A percentile compares a stretch with the other conserved stretches of the same genome.
Evolutionary conservation across 2,329 filamentous ascomycete genomes (phyloP).

Genomic region (Rasamsonia emersonii): DNA sequence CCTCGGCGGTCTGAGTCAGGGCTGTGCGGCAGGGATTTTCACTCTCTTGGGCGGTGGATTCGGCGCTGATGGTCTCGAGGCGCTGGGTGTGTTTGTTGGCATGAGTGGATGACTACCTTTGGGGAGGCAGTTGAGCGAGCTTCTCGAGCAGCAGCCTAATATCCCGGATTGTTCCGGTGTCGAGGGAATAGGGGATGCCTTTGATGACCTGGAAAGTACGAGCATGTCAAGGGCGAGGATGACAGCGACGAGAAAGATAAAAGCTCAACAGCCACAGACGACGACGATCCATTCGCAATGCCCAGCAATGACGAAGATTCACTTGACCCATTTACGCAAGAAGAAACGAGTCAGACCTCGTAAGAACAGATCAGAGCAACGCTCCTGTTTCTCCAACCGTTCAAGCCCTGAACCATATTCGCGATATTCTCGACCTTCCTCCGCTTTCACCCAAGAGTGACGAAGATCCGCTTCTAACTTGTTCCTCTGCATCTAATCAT

Average conservation of each 20-base stretch:
- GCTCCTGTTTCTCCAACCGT: slow-evolving; percentile 8
- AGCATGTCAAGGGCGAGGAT: too few species aligned
- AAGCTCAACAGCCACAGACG: too few species aligned
- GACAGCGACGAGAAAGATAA: slow-evolving; percentile 5
- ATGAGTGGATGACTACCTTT: slow-evolving; percentile 43
- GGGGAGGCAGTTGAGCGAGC: slow-evolving; percentile 17
- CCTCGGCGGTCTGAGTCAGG: slow-evolving; percentile 47
- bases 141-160: too few species aligned
- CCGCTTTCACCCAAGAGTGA: background rate
- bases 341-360: slow-evolving; percentile 4
- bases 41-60: slow-evolving; percentile 33
- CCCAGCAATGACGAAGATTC: slow-evolving; percentile 4
- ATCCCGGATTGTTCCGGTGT: too few species aligned
- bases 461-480: too few species aligned
- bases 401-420: slow-evolving; percentile 21
- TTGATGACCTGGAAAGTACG: too few species aligned
- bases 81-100: slow-evolving; percentile 38
- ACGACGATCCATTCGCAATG: too few species aligned
- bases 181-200: too few species aligned
- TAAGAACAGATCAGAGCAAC: background rate
- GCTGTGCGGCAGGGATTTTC: slow-evolving; percentile 41
- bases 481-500: too few species aligned
- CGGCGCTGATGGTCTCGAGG: slow-evolving; percentile 2
- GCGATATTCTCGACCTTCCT: slow-evolving; percentile 24
- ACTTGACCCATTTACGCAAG: slow-evolving; percentile 13